Evolutionary conservation across 257 asterid species (phyloP).

Genomic region (Gardenia jasminoides): DNA sequence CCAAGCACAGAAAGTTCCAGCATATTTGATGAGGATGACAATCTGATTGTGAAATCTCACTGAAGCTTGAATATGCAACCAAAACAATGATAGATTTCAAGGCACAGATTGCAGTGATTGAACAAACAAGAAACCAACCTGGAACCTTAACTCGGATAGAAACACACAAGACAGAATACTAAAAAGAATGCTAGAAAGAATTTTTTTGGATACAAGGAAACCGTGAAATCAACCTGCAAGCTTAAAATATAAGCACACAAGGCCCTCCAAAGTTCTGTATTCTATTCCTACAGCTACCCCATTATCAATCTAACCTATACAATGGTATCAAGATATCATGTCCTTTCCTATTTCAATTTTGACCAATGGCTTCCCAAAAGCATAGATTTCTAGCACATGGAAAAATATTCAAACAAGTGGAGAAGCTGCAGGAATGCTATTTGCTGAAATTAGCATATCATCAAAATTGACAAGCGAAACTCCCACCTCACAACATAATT

Average conservation of each 20-base stretch:
- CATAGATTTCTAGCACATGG: not conserved
- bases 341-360: not conserved
- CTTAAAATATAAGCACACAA: too few relatives aligned
- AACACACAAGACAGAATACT: too few relatives aligned
- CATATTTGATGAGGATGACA: not conserved
- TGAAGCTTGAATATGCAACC: not conserved
- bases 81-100: not conserved
- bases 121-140: not conserved
- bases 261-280: too few relatives aligned
- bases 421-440: not conserved
- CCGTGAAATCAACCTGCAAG: too few relatives aligned
- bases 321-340: not conserved
- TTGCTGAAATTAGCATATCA: not conserved
- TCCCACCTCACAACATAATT: slow-evolving; percentile 12
- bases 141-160: too few relatives aligned
- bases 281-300: not conserved
- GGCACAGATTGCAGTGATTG: not conserved
- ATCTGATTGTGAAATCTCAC: not conserved
- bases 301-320: slow-evolving; percentile 8
- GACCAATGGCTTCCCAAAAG: not conserved
- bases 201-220: not conserved
- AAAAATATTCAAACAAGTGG: not conserved
- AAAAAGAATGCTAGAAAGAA: not conserved
- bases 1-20: not conserved
- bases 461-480: not conserved